These are phyloP conservation scores for Clonostachys rhizophaga DNA, from an alignment of 2,329 filamentous ascomycete genomes.

Conservation along the genomic window DNA sequence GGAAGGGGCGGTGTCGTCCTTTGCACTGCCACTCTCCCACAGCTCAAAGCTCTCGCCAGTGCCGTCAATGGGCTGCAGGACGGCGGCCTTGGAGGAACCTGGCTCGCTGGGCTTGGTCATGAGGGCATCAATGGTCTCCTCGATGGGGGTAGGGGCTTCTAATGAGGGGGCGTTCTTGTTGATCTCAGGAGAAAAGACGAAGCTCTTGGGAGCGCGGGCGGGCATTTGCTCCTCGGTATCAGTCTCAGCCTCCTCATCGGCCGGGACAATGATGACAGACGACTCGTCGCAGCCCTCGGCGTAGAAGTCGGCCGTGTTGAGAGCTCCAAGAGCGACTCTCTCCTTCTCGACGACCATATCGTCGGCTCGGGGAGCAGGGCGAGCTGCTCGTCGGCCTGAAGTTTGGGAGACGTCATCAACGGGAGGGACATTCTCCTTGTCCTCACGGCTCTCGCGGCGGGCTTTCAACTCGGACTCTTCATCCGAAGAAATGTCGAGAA, in stretches of 20 bases:
- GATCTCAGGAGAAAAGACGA: conserved; percentile 9
- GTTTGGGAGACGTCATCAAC: conserved; percentile 57
- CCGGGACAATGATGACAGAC: conserved; percentile 58
- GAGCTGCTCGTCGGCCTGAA: conserved; percentile 25
- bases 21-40: conserved; percentile 65
- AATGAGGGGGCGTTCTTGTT: conserved; percentile 2
- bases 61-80: conserved; percentile 52
- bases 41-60: conserved; percentile 60
- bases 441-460: conserved; percentile 51
- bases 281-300: conserved; percentile 59
- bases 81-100: conserved; percentile 34
- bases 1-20: conserved; percentile 38
- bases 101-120: conserved; percentile 25
- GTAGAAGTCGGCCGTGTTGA: conserved; percentile 65
- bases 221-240: conserved; percentile 1
- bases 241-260: conserved; percentile 40
- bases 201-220: conserved; percentile 6
- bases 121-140: conserved; percentile 24
- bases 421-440: conserved; percentile 94
- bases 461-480: conserved; percentile 64
- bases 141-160: conserved; percentile 10
- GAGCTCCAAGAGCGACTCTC: conserved; percentile 61
- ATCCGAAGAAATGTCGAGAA: conserved; percentile 85
- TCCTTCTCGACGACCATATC: conserved; percentile 60
- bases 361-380: conserved; percentile 23